Evolutionary conservation across 768 basidiomycete genomes (phyloP), one percentile per base, ranked within the genome.

Genomic region (Panus rudis): DNA sequence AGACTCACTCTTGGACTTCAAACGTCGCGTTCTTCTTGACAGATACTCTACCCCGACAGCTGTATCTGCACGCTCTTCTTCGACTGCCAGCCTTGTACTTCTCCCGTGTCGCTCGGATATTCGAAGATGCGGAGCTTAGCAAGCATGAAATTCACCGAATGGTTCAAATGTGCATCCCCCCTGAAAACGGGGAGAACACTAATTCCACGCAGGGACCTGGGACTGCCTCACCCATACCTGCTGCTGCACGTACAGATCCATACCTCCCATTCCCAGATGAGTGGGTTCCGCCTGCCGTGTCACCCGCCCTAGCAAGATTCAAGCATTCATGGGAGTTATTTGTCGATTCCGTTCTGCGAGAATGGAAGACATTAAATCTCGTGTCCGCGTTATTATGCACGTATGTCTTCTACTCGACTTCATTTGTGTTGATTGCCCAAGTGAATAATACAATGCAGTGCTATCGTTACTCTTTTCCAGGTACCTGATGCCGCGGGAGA

Each of bases 21-120:
- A 41, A n/a, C 55, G 37, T 14, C 33, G 31, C 41, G n/a, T 45
- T 62, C 49, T 59, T 66, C 17, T 25, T 57, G n/a, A n/a, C n/a
- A n/a, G 68, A 69, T 31, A 66, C 63, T 2, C 30, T 75, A 13
- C 66, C 71, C 0, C 62, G 72, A 19, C 69, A 72, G 49, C 21
- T 61, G 0, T 76, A 76, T 51, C 59, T 73, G 33, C 59, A 64
- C 35, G 32, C 64, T 21, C 73, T 89, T 6, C 69, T 89, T 14
- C 73, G 79, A 13, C 71, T 90, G n/a, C 88, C 87, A 2, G 74
- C 81, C 0, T 67, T 88, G 53, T 90, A 90, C 55, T 90, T 88
- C 60, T 75, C 80, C 3, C 79, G 87, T 3, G 87, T 90, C 19
- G 75, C 83, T 3, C 72, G 76, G 37, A 75, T 89, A 21, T 88